These are phyloP conservation scores for Xylaria curta DNA, from an alignment of 495 filamentous ascomycete genomes.

Conservation along the genomic window DNA sequence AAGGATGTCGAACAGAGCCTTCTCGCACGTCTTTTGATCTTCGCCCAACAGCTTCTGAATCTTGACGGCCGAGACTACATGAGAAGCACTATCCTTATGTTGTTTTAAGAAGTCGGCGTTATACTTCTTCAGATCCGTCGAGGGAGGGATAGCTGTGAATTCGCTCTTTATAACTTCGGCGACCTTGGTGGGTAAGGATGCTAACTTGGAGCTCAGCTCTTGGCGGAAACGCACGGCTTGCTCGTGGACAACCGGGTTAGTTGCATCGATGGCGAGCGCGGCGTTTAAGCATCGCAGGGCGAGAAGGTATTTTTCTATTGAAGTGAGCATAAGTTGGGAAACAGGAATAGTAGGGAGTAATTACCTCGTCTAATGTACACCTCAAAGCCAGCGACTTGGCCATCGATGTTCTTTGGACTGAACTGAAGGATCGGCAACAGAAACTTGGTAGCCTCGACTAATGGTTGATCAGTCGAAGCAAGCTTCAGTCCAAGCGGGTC, in stretches of 20 bases:
- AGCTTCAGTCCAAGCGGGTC: constrained; percentile 85
- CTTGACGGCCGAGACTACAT: constrained; percentile 68
- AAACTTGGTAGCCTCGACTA: constrained; percentile 89
- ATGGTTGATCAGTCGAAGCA: constrained; percentile 77
- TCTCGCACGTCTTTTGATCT: constrained; percentile 62
- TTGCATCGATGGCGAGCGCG: constrained; percentile 69
- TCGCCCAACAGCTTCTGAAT: constrained; percentile 66
- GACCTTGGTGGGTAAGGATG: constrained; percentile 63
- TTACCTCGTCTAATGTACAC: constrained; percentile 71
- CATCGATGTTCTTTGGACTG: constrained; percentile 80
- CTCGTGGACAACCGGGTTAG: constrained; percentile 78
- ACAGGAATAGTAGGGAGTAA: constrained; percentile 37
- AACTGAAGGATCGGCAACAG: constrained; percentile 78
- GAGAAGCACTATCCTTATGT: constrained; percentile 66
- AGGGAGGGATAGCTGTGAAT: constrained; percentile 65
- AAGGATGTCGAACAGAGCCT: constrained; percentile 65
- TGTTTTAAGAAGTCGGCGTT: constrained; percentile 70
- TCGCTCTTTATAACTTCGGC: constrained; percentile 69
- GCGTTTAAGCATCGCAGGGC: constrained; percentile 86
- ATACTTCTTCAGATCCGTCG: constrained; percentile 64
- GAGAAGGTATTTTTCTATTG: constrained; percentile 77
- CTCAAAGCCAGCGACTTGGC: constrained; percentile 86
- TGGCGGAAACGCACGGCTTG: constrained; percentile 74
- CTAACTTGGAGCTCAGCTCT: constrained; percentile 61
- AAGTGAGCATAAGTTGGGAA: constrained; percentile 38